Percentiles rank a stretch among this genome's conserved stretches.
Conservation (phyloP, 345 rosid species). For the Citrus mangshanensis region DNA sequence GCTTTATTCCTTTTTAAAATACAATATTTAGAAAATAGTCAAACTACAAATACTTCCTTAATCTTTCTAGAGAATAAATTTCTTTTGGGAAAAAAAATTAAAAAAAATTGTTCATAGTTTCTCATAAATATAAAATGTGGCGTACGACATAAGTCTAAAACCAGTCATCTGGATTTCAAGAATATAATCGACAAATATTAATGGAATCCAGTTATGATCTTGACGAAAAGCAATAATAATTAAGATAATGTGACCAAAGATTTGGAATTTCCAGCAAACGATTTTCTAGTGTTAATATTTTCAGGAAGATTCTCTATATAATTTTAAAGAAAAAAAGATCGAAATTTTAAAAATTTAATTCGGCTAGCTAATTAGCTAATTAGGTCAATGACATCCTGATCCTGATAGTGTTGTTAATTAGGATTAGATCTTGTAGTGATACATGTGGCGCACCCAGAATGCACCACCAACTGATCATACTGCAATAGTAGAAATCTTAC, state of each 20-base stretch:
- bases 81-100: too few species aligned
- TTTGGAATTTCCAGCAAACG: not conserved
- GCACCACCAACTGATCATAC: constrained; percentile 11
- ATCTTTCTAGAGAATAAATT: too few species aligned
- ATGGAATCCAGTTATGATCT: too few species aligned
- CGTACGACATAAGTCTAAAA: too few species aligned
- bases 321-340: not conserved
- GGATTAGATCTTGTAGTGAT: constrained; percentile 3
- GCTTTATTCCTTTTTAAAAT: not conserved
- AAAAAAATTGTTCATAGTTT: too few species aligned
- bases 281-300: not conserved
- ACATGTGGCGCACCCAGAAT: constrained; percentile 30
- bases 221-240: too few species aligned
- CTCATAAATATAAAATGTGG: too few species aligned
- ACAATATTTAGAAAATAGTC: not conserved
- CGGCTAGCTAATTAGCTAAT: not conserved
- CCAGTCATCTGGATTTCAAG: not conserved
- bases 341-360: not conserved
- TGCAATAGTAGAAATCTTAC: constrained; percentile 16
- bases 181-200: not conserved
- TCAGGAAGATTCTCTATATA: not conserved
- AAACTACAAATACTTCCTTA: too few species aligned
- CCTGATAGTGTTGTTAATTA: not conserved
- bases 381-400: not conserved
- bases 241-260: not conserved